Evolutionary conservation across 495 filamentous ascomycete species (phyloP).

Genomic region (Podospora pseudoanserina): DNA sequence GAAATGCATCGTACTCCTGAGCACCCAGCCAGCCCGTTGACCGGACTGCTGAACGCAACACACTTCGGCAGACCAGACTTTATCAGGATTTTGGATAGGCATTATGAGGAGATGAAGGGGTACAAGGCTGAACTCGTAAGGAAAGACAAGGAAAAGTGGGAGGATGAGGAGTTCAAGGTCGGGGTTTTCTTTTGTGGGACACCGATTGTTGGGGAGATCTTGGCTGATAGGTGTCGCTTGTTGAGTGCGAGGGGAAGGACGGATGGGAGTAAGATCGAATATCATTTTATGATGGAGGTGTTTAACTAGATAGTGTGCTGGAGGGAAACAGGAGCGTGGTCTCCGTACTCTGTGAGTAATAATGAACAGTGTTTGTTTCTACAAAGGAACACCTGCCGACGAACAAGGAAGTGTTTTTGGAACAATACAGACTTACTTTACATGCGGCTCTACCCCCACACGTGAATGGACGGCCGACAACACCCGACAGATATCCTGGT

Average conservation of each 20-base stretch:
- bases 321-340: too few relatives aligned
- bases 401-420: too few relatives aligned
- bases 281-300: conserved; percentile 25
- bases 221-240: conserved; percentile 21
- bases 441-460: too few relatives aligned
- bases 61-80: conserved; percentile 55
- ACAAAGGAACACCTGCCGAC: too few relatives aligned
- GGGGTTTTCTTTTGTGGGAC: conserved; percentile 24
- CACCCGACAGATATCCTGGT: too few relatives aligned
- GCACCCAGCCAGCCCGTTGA: conserved; percentile 34
- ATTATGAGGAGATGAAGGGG: conserved; percentile 28
- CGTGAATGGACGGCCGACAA: too few relatives aligned
- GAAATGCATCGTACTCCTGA: conserved; percentile 37
- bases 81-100: conserved; percentile 47
- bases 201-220: conserved; percentile 19
- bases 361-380: too few relatives aligned
- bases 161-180: conserved; percentile 22
- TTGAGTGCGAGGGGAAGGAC: conserved; percentile 17
- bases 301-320: neutral
- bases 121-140: conserved; percentile 24
- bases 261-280: conserved; percentile 21
- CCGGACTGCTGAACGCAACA: conserved; percentile 37
- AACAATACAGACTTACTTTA: too few relatives aligned
- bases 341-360: too few relatives aligned
- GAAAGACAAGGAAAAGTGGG: conserved; percentile 23